Conservation (phyloP, 176 grass and related monocot genomes). For the Musa beccarii region DNA sequence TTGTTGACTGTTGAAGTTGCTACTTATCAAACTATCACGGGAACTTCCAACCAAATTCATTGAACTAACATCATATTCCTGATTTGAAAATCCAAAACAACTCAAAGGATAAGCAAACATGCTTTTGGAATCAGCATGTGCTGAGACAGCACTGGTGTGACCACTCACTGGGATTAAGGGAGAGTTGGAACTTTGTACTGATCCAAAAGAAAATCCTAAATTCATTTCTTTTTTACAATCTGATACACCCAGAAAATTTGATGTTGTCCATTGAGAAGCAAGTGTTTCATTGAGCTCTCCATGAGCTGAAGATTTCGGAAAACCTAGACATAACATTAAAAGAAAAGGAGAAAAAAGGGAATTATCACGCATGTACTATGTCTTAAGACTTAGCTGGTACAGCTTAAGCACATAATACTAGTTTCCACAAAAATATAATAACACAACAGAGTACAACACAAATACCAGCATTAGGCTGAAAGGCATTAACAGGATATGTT, state of each 20-base stretch:
- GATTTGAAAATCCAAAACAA: no score
- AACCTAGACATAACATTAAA: neutral
- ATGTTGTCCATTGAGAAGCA: constrained; percentile 25
- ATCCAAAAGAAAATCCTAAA: neutral
- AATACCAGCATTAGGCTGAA: constrained; percentile 38
- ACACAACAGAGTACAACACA: neutral
- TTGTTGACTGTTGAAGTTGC: constrained; percentile 28
- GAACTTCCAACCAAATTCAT: neutral
- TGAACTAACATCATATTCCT: no score
- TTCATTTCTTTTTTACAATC: constrained; percentile 30
- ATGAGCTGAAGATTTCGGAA: neutral
- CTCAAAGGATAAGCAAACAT: no score
- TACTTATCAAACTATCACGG: constrained; percentile 17
- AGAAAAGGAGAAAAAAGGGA: neutral
- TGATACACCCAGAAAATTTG: neutral
- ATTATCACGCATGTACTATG: neutral
- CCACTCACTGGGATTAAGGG: constrained; percentile 17
- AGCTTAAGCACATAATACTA: neutral
- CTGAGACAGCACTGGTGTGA: constrained; percentile 4
- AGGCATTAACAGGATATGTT: constrained; percentile 21
- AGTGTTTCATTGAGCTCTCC: constrained; percentile 8
- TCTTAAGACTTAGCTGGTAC: neutral
- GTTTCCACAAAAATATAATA: constrained; percentile 10
- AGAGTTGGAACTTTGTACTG: constrained; percentile 18
- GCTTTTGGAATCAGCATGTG: no score